phyloP scores from a whole-genome alignment of 2,329 filamentous ascomycete species.

The Fusarium pseudocircinatum region DNA sequence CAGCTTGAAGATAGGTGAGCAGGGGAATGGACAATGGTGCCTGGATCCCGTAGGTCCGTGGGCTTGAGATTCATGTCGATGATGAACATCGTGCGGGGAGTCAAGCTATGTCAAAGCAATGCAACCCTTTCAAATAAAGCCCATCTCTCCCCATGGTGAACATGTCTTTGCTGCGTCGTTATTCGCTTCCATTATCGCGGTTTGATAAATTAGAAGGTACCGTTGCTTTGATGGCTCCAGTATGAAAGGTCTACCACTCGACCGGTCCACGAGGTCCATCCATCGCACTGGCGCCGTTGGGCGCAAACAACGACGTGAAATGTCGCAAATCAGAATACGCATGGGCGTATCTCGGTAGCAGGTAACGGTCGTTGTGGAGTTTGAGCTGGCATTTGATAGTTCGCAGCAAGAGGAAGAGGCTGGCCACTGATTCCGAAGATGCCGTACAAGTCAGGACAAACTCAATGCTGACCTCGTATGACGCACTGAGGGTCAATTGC shows the following conservation, averaged over 20 bases:
- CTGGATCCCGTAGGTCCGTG: conserved; percentile 39
- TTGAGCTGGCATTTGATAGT: conserved; percentile 2
- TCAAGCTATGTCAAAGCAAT: conserved; percentile 27
- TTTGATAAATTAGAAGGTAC: conserved; percentile 9
- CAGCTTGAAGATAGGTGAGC: conserved; percentile 20
- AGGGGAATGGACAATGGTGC: conserved; percentile 33
- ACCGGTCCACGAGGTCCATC: conserved; percentile 14
- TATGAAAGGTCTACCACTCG: not conserved
- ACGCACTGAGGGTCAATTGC: conserved; percentile 10
- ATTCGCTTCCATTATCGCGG: conserved; percentile 22
- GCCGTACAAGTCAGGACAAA: conserved; percentile 17
- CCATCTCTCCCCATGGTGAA: not conserved
- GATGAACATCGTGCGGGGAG: conserved; percentile 36
- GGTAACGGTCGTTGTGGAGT: not conserved
- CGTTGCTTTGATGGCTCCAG: not conserved
- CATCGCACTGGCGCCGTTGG: conserved; percentile 10
- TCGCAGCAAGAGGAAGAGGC: not conserved
- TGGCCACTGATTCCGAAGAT: conserved; percentile 24
- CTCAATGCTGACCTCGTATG: conserved; percentile 27
- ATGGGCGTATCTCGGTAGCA: not conserved
- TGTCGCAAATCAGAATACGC: not conserved
- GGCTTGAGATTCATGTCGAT: conserved; percentile 33
- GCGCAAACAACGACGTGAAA: conserved; percentile 30
- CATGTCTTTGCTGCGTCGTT: conserved; percentile 28
- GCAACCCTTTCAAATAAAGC: conserved; percentile 34